These are phyloP conservation scores for Tubosaeta brunneosetosa DNA, from an alignment of 768 basidiomycete genomes.

Conservation along the genomic window DNA sequence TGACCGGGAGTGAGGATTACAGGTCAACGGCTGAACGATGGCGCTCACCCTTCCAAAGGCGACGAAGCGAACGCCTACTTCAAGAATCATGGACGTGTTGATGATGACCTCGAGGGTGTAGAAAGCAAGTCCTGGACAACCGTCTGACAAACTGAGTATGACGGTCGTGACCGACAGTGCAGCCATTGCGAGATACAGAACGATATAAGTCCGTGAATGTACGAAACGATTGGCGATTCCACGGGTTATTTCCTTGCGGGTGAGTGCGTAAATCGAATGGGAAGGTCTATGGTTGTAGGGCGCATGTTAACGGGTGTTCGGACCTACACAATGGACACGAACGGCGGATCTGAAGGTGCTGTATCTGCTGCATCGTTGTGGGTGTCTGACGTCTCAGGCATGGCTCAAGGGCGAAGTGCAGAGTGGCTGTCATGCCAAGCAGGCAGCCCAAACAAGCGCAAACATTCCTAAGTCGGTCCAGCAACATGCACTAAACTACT, in stretches of 20 bases:
- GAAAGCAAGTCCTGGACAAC: conserved; percentile 84
- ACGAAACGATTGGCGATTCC: conserved; percentile 90
- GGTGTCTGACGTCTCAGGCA: conserved; percentile 32
- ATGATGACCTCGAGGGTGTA: conserved; percentile 87
- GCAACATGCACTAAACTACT: no score
- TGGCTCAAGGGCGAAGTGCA: conserved; percentile 19
- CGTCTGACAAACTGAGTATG: conserved; percentile 73
- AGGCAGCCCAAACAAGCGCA: conserved; percentile 27
- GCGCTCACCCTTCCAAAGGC: conserved; percentile 85
- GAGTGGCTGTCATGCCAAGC: conserved; percentile 1
- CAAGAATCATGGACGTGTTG: conserved; percentile 88
- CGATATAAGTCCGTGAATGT: conserved; percentile 81
- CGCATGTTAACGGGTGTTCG: conserved; percentile 11
- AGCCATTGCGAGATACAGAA: conserved; percentile 87
- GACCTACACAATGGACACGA: conserved; percentile 15
- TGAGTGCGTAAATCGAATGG: conserved; percentile 81
- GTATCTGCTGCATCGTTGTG: conserved; percentile 35
- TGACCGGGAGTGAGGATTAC: conserved; percentile 28
- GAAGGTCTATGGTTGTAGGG: conserved; percentile 47
- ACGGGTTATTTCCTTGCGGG: conserved; percentile 74
- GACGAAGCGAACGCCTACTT: conserved; percentile 87
- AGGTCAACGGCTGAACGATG: background rate
- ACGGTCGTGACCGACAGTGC: conserved; percentile 83
- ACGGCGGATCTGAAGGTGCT: conserved; percentile 26
- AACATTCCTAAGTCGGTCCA: conserved; percentile 15